phyloP scores from a whole-genome alignment of 441 rosid genomes.

The Sinapis alba region DNA sequence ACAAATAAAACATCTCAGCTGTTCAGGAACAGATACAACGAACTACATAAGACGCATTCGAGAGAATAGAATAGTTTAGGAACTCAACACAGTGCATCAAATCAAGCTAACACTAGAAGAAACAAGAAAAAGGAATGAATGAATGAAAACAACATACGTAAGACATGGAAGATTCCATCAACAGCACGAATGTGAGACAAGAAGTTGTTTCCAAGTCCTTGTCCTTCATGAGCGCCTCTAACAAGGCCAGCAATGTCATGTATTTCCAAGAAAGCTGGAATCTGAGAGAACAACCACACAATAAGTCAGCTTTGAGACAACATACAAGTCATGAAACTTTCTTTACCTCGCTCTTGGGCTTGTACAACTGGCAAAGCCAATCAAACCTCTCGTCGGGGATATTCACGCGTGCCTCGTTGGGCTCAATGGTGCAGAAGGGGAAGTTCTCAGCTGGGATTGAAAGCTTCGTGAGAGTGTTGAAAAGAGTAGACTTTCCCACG shows the following conservation, averaged over 20 bases:
- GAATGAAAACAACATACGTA: slow-evolving; percentile 58
- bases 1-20: not conserved
- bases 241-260: slow-evolving; percentile 99
- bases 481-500: slow-evolving; percentile 96
- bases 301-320: not conserved
- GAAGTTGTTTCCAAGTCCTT: slow-evolving; percentile 97
- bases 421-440: slow-evolving; percentile 97
- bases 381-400: slow-evolving; percentile 95
- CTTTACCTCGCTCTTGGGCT: slow-evolving; percentile 87
- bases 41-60: not conserved
- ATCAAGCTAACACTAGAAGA: not conserved
- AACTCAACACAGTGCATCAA: not conserved
- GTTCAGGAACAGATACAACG: not conserved
- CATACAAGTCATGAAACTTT: not conserved
- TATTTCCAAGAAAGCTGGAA: slow-evolving; percentile 95
- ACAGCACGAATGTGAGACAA: slow-evolving; percentile 98
- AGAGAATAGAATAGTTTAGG: not conserved
- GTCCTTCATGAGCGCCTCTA: slow-evolving; percentile 97
- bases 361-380: slow-evolving; percentile 86
- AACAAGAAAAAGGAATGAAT: not conserved
- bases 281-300: slow-evolving; percentile 43
- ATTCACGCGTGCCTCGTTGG: slow-evolving; percentile 97
- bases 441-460: slow-evolving; percentile 98
- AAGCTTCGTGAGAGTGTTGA: slow-evolving; percentile 92
- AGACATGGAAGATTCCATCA: slow-evolving; percentile 98